These are phyloP conservation scores for Diaporthe citri DNA, from an alignment of 2,329 filamentous ascomycete species.

Conservation along the genomic window DNA sequence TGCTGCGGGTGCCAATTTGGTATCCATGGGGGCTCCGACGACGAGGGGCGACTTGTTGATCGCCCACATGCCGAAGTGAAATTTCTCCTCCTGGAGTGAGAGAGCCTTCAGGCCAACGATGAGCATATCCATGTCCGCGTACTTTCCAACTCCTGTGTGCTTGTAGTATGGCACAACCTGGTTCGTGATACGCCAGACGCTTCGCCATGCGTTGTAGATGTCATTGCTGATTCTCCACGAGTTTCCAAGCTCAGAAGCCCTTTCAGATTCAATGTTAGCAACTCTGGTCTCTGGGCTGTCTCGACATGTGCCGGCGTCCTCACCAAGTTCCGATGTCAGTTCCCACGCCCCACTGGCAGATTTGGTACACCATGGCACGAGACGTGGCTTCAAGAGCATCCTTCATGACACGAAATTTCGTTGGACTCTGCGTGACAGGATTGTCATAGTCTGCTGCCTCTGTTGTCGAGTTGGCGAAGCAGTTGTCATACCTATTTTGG, in stretches of 20 bases:
- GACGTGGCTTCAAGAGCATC: slow-evolving; percentile 53
- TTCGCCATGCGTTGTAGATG: slow-evolving; percentile 64
- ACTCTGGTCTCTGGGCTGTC: accelerated
- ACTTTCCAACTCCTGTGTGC: slow-evolving; percentile 60
- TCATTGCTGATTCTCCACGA: slow-evolving; percentile 67
- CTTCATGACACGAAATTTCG: slow-evolving; percentile 62
- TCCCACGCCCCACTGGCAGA: slow-evolving; percentile 67
- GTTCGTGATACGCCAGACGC: slow-evolving; percentile 65
- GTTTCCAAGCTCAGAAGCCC: slow-evolving; percentile 59
- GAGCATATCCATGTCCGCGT: slow-evolving; percentile 66
- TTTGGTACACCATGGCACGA: slow-evolving; percentile 60
- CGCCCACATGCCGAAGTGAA: slow-evolving; percentile 66
- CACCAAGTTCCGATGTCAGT: slow-evolving; percentile 60
- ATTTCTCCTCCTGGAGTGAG: slow-evolving; percentile 60
- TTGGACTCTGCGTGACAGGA: slow-evolving; percentile 53
- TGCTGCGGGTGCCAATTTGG: slow-evolving; percentile 50
- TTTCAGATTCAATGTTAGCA: neutral
- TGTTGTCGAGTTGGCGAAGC: slow-evolving; percentile 57
- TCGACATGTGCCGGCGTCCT: neutral
- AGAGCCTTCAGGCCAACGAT: slow-evolving; percentile 61
- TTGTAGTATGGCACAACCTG: slow-evolving; percentile 61
- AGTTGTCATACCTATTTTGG: slow-evolving; percentile 60
- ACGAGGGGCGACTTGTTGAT: slow-evolving; percentile 64
- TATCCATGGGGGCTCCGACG: slow-evolving; percentile 59
- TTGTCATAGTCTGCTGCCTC: slow-evolving; percentile 57